Percentiles rank a stretch among this genome's conserved stretches.
phyloP scores from a whole-genome alignment of 169 alveolate species.

The Eimeria tenella region DNA sequence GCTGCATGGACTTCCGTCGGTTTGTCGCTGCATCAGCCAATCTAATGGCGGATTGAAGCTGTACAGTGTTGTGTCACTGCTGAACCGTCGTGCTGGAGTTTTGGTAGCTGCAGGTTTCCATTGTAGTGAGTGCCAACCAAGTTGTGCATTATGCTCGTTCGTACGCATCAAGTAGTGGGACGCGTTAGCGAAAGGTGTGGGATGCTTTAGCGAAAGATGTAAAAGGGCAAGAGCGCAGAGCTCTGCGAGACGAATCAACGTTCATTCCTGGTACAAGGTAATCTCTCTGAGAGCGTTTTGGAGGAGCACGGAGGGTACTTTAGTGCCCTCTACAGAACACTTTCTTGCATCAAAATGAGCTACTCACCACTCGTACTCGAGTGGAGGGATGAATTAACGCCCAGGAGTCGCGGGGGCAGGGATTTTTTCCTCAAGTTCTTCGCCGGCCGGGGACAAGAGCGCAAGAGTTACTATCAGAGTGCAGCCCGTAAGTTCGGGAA shows the following conservation, averaged over 20 bases:
- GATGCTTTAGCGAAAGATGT: neutral
- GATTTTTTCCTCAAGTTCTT: too few species aligned
- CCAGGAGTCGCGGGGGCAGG: neutral
- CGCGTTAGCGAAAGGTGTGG: neutral
- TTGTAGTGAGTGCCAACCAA: neutral
- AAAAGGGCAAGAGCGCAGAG: neutral
- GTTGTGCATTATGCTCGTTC: neutral
- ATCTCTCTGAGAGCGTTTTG: neutral
- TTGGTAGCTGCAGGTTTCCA: neutral
- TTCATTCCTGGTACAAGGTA: neutral
- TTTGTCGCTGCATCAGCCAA: neutral
- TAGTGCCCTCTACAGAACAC: neutral
- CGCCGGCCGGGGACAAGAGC: too few species aligned
- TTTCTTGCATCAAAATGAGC: neutral
- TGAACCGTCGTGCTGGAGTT: neutral
- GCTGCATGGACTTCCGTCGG: neutral
- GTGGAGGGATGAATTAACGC: neutral
- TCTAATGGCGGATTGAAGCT: neutral
- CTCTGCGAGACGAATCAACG: neutral
- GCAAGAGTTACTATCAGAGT: too few species aligned
- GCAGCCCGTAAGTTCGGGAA: too few species aligned
- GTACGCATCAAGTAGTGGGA: neutral
- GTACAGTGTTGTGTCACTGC: neutral
- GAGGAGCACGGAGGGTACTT: neutral
- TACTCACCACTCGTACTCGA: neutral